Conservation (phyloP, 768 basidiomycete species). For the Kondoa malvinella region DNA sequence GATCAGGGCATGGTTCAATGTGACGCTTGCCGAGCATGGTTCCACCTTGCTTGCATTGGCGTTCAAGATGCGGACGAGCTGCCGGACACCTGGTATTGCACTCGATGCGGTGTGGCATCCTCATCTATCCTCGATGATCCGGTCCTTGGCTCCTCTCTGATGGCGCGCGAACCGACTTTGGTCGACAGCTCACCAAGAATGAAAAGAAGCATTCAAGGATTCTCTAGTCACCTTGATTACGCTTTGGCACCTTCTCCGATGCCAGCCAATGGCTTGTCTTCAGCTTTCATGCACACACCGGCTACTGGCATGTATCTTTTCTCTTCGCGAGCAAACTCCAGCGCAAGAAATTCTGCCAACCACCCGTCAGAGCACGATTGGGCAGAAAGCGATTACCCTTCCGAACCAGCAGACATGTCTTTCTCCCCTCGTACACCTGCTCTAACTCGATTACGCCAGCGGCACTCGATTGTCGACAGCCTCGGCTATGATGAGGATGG, state of each 20-base stretch:
- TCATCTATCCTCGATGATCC: background rate
- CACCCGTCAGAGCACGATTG: background rate
- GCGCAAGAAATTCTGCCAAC: background rate
- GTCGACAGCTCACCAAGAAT: conserved; percentile 8
- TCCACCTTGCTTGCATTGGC: conserved; percentile 16
- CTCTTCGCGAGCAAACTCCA: background rate
- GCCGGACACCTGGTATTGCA: conserved; percentile 13
- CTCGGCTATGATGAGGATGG: background rate
- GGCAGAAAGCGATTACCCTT: too few relatives aligned
- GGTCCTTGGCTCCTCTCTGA: background rate
- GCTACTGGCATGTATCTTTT: too few relatives aligned
- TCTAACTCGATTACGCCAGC: background rate
- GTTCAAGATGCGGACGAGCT: conserved; percentile 10
- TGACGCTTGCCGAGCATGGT: conserved; percentile 17
- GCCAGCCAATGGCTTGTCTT: background rate
- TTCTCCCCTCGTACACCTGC: conserved; percentile 5
- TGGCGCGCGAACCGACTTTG: conserved; percentile 15
- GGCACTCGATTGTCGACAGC: background rate
- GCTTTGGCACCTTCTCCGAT: background rate
- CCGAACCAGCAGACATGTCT: conserved; percentile 1
- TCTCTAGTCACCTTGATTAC: background rate
- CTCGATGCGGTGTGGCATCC: conserved; percentile 5
- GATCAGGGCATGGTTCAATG: conserved; percentile 19
- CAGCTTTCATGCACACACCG: background rate
- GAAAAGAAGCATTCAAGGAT: background rate